Evolutionary conservation across 148 eudicot genomes (phyloP), one percentile per base, ranked within the genome.

Genomic region (Suaeda aralocaspica): DNA sequence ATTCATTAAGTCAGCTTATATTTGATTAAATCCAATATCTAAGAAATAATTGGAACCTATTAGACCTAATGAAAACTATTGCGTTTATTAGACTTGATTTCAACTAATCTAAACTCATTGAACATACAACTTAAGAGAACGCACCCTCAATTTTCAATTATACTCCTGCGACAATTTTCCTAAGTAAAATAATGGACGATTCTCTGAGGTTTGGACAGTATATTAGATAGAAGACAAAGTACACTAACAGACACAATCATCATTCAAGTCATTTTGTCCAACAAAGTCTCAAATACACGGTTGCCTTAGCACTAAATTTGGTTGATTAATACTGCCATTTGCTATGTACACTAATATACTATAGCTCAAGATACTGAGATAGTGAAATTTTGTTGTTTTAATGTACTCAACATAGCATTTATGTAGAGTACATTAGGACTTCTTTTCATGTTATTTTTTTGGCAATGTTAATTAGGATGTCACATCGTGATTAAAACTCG

Each of bases 181-280:
- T 8, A 24, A 22, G 9, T 26, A 52, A 25, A 16, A 66, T 12
- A 72, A 72, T 72, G 59, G 75, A 72, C 75, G 75, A 69, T 72
- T 42, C 75, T 51, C 33, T 22, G 8, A 4, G 51, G 59, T 61
- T 39, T 16, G n/a, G 49, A 68, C 71, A 67, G n/a, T 33, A 14
- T 60, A 31, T 30, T 41, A 39, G 42, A 24, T 6, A 63, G 28
- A 16, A 15, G 66, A 53, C 53, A 57, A 1, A 28, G 34, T 6
- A 26, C 36, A 57, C 13, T 13, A 57, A 57, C 1, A 25, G 18
- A 28, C 18, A 25, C 2, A 10, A 9, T 24, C 61, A 56, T 56
- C 59, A 56, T 25, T 29, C 26, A 26, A 21, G 25, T 21, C 24
- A 55, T 24, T 24, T 55, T 55, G 59, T 55, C 59, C 31, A 55